phyloP scores from a whole-genome alignment of 2,329 filamentous ascomycete species.

The Erysiphe pulchra region DNA sequence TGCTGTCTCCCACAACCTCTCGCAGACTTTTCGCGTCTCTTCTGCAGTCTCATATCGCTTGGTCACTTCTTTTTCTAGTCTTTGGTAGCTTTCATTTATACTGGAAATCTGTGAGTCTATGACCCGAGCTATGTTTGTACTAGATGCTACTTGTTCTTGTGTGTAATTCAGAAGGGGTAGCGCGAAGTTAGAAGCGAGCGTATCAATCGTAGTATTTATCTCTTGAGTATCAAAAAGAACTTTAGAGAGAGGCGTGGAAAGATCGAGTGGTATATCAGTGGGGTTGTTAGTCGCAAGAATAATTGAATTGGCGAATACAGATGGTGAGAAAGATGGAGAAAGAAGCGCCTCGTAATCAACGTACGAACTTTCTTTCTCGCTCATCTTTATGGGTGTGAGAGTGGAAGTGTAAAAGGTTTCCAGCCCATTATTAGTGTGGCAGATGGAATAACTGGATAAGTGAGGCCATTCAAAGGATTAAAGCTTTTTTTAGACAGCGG shows the following conservation, averaged over 20 bases:
- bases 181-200: conserved; percentile 62
- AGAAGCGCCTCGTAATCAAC: conserved; percentile 91
- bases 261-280: conserved; percentile 69
- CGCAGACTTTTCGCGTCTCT: conserved; percentile 51
- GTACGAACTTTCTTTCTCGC: conserved; percentile 42
- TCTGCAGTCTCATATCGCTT: conserved; percentile 69
- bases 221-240: conserved; percentile 94
- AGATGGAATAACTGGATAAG: no score
- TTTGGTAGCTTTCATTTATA: conserved; percentile 62
- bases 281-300: conserved; percentile 80
- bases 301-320: conserved; percentile 66
- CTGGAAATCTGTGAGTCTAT: conserved; percentile 58
- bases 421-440: no score
- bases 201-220: conserved; percentile 86
- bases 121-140: conserved; percentile 43
- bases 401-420: no score
- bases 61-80: conserved; percentile 67
- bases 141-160: conserved; percentile 44
- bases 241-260: conserved; percentile 76
- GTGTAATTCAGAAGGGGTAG: conserved; percentile 61
- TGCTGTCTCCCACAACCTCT: conserved; percentile 58
- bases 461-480: no score
- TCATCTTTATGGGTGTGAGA: conserved; percentile 3
- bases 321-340: conserved; percentile 54
- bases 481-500: no score